Percentiles rank a stretch among this genome's conserved stretches.
Conservation (phyloP, 2,329 filamentous ascomycete genomes). For the Blastomyces emzantsi region DNA sequence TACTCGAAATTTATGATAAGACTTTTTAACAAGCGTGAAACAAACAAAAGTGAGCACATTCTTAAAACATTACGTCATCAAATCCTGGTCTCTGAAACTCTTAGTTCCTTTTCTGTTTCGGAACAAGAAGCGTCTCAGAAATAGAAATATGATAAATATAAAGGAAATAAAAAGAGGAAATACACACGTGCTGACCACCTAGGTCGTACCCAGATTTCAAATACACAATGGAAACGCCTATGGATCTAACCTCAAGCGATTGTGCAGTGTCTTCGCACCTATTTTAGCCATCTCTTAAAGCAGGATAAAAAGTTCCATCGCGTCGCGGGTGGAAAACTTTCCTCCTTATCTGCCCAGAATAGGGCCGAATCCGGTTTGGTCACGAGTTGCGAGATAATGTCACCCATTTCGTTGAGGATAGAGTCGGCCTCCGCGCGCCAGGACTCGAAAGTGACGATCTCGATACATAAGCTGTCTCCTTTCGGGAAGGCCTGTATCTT, state of each 20-base stretch:
- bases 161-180: not conserved
- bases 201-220: not conserved
- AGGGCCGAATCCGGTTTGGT: constrained; percentile 7
- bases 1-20: not conserved
- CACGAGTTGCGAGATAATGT: constrained; percentile 33
- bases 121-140: not conserved
- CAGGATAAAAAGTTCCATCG: not conserved
- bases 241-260: not conserved
- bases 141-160: not conserved
- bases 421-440: constrained; percentile 45
- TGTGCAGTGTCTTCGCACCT: not conserved
- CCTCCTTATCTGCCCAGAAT: constrained; percentile 3
- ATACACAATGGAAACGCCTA: not conserved
- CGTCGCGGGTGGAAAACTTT: not conserved
- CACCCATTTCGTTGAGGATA: constrained; percentile 43
- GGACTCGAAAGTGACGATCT: constrained; percentile 52
- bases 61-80: not conserved
- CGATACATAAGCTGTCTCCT: constrained; percentile 46
- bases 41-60: not conserved
- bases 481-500: constrained; percentile 54
- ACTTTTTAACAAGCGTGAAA: not conserved
- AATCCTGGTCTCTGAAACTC: not conserved
- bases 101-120: not conserved
- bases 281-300: not conserved
- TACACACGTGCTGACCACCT: not conserved